Base-by-base conservation (phyloP, 2,329 filamentous ascomycete genomes). In the Epichloe uncinata region DNA sequence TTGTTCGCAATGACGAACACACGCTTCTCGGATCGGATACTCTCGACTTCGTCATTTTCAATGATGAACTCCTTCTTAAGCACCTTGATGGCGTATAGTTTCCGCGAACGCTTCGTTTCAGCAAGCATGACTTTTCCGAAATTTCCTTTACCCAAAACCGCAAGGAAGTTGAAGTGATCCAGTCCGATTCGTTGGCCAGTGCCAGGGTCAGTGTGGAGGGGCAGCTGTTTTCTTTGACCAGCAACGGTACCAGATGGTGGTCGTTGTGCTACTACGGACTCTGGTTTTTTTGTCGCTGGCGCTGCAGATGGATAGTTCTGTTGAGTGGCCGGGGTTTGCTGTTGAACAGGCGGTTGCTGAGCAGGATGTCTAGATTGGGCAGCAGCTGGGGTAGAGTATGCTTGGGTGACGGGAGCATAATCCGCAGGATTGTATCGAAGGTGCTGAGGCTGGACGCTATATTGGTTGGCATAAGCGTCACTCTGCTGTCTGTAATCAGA, bases 1-100 rank as follows among this genome's bases (percentile, higher is more conserved):
- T 95, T 89, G 72, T 98, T 98, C 35, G 93, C 93, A 63, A 98
- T 85, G 65, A 98, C 67, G 72, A 97, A 95, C 15, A 98, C 94
- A 55, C 93, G 80, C 78, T 98, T 98, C 69, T 98, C 93, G 0
- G 93, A 98, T 56, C 91, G 82, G 41, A 89, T 96, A 68, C 91
- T 97, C 68, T 98, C 93, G 7, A 98, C 93, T 71, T 98, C 93
- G 63, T 98, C 93, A 57, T 98, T 95, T 66, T 98, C 94, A 54
- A 98, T 98, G 63, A 98, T 98, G 66, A 98, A 98, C 67, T 98
- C 93, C 72, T 98, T 98, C 78, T 98, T 98, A 58, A 98, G 73
- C 37, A 98, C 93, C 70, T 98, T 98, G 69, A 98, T 98, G 51
- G 93, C 93, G 65, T 97, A 98, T 7, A 98, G 75, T 66, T 91